Conservation (phyloP, 352 stramenopile species). For the Thraustochytrium striatum region DNA sequence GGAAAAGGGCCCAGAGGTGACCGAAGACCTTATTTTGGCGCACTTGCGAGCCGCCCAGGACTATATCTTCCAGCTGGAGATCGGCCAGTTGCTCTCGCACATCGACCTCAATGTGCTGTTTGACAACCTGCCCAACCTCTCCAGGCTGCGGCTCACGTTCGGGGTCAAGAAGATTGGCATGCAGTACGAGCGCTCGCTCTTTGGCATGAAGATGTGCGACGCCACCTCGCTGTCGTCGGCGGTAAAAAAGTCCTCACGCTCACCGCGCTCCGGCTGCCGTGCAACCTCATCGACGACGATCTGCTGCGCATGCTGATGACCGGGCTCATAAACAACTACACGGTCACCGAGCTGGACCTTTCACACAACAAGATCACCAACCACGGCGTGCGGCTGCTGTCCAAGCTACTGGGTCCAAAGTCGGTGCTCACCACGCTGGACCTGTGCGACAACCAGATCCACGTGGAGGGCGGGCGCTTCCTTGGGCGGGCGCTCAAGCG, state of each 20-base stretch:
- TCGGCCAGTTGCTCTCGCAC: constrained; percentile 79
- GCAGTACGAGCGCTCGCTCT: constrained; percentile 88
- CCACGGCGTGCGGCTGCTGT: constrained; percentile 76
- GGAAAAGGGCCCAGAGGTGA: constrained; percentile 19
- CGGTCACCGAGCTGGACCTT: constrained; percentile 83
- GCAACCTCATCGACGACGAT: constrained; percentile 85
- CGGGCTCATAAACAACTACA: constrained; percentile 80
- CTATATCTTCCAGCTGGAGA: constrained; percentile 78
- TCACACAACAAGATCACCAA: constrained; percentile 92
- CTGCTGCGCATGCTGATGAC: constrained; percentile 87
- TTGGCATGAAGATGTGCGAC: constrained; percentile 90
- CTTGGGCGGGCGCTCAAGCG: constrained; percentile 78
- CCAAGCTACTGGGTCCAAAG: constrained; percentile 75
- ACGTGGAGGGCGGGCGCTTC: constrained; percentile 80
- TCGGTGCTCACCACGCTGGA: constrained; percentile 81
- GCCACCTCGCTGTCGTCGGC: constrained; percentile 77
- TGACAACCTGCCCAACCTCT: constrained; percentile 76
- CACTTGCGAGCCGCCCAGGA: constrained; percentile 72
- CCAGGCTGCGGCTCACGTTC: constrained; percentile 73
- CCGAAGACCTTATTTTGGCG: constrained; percentile 22
- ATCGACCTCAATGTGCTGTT: constrained; percentile 78
- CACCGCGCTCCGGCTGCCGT: constrained; percentile 72
- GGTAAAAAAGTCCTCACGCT: constrained; percentile 73
- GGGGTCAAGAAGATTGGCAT: constrained; percentile 83
- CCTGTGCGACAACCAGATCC: constrained; percentile 85